Base-by-base conservation (phyloP, 2,329 filamentous ascomycete genomes). In the Monosporascus sp. region DNA sequence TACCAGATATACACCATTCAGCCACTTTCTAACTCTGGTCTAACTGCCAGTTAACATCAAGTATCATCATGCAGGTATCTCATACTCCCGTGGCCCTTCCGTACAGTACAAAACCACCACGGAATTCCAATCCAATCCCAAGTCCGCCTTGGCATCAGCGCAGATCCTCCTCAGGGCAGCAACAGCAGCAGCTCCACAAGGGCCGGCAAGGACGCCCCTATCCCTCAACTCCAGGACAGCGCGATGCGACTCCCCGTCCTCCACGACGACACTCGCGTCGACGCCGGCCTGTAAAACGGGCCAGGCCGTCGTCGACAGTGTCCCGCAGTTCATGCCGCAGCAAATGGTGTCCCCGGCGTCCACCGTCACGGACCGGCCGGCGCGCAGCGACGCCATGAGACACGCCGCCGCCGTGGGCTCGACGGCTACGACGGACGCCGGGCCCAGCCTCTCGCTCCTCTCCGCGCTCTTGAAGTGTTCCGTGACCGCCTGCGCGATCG, bases 251-350 rank as follows among this genome's bases (percentile, higher is more conserved):
- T 90, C 84, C 14, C 67, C 65, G 58, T 89, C 87, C 0, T 78
- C 81, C 0, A 91, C 76, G 0, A 78, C 79, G 0, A 85, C 68
- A 50, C 78, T 80, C 1, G 77, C 80, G 68, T 88, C 82, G 0
- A 89, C 75, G 0, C 83, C 80, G 0, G 71, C 63, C 7, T 72
- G 68, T 3, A 92, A 65, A 0, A 82, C 63, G 0, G 81, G 75
- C 84, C 86, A 92, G 0, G 87, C 84, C 0, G 78, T 82, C 0
- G 73, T 73, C 0, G 86, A 89, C 0, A 88, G 75, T 0, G 84
- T 88, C 0, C 86, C 87, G 55, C 87, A 91, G 58, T 88, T 83
- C 72, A 91, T 80, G 0, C 87, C 88, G 39, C 79, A 77, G 87
- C 91, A 90, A 60, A 89, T 89, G 0, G 85, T 90, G 3, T 79